phyloP scores from a whole-genome alignment of 176 grass and related monocot species.

The Triticum timopheevii region DNA sequence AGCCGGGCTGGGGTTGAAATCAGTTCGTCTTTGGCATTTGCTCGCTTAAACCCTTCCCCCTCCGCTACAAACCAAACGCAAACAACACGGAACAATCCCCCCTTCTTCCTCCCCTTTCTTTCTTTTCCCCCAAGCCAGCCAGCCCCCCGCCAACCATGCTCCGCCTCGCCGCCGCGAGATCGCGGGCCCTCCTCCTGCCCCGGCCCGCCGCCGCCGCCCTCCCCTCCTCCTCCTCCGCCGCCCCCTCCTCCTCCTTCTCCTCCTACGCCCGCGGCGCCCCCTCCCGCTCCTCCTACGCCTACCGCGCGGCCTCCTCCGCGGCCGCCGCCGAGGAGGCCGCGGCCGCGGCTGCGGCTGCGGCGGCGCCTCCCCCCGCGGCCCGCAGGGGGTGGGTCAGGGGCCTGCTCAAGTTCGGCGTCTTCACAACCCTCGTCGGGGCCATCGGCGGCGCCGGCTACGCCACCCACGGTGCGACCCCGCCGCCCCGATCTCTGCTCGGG shows the following conservation, averaged over 20 bases:
- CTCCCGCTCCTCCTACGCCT: not conserved
- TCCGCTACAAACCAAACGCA: constrained; percentile 39
- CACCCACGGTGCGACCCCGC: constrained; percentile 53
- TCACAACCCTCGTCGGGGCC: constrained; percentile 56
- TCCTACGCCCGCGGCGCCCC: not conserved
- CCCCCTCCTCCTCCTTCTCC: not conserved
- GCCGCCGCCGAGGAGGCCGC: not conserved
- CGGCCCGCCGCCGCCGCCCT: not conserved
- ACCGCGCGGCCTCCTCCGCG: not conserved
- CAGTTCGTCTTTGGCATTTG: not conserved
- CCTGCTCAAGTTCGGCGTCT: constrained; percentile 54
- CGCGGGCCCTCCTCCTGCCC: constrained; percentile 38
- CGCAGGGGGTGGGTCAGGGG: constrained; percentile 50
- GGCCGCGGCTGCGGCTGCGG: not conserved
- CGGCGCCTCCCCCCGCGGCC: constrained; percentile 3
- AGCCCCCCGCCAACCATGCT: constrained; percentile 33
- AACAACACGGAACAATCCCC: constrained; percentile 11
- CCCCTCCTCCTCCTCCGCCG: not conserved
- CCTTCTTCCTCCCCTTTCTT: not conserved
- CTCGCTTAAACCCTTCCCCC: constrained; percentile 35
- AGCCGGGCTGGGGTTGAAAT: not conserved
- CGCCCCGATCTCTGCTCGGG: not conserved
- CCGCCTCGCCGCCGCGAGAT: constrained; percentile 29
- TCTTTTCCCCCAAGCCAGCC: constrained; percentile 29
- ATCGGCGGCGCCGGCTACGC: constrained; percentile 53